phyloP scores from a whole-genome alignment of 352 stramenopile species.

The Thalassiosira livingstoniorum region DNA sequence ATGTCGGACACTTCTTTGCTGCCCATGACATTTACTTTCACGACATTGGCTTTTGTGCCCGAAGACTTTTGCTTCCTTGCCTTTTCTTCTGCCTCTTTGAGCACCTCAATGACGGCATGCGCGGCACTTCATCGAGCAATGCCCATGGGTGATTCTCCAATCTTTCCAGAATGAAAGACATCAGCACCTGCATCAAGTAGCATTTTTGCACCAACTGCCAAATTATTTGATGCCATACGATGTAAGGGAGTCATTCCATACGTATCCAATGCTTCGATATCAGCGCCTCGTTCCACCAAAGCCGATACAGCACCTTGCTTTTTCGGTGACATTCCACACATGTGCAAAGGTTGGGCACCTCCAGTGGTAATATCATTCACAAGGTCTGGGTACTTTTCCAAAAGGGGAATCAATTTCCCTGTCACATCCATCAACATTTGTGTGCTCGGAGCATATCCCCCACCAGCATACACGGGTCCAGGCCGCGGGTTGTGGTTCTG shows the following conservation, averaged over 20 bases:
- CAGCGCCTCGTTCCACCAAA: slow-evolving; percentile 73
- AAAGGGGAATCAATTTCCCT: slow-evolving; percentile 50
- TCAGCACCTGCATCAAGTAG: slow-evolving; percentile 72
- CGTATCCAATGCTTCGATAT: slow-evolving; percentile 76
- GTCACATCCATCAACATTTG: slow-evolving; percentile 43
- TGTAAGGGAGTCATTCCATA: slow-evolving; percentile 85
- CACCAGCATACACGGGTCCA: slow-evolving; percentile 81
- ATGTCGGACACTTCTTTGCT: slow-evolving; percentile 27
- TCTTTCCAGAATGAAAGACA: slow-evolving; percentile 42
- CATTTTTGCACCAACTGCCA: slow-evolving; percentile 72
- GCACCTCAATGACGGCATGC: slow-evolving; percentile 34
- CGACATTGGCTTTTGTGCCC: slow-evolving; percentile 36
- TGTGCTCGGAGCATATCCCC: slow-evolving; percentile 70
- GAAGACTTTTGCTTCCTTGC: slow-evolving; percentile 11
- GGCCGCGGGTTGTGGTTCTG: slow-evolving; percentile 83
- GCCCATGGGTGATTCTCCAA: slow-evolving; percentile 35
- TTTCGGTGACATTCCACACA: slow-evolving; percentile 78
- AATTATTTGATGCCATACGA: slow-evolving; percentile 85
- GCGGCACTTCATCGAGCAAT: slow-evolving; percentile 41
- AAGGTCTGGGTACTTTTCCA: slow-evolving; percentile 64
- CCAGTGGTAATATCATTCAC: slow-evolving; percentile 80
- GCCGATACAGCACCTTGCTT: slow-evolving; percentile 65
- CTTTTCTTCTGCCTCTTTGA: slow-evolving; percentile 28
- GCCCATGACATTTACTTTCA: slow-evolving; percentile 40
- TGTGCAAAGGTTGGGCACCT: slow-evolving; percentile 82